phyloP scores from a whole-genome alignment of 352 stramenopile genomes.

The Phytophthora constricta region DNA sequence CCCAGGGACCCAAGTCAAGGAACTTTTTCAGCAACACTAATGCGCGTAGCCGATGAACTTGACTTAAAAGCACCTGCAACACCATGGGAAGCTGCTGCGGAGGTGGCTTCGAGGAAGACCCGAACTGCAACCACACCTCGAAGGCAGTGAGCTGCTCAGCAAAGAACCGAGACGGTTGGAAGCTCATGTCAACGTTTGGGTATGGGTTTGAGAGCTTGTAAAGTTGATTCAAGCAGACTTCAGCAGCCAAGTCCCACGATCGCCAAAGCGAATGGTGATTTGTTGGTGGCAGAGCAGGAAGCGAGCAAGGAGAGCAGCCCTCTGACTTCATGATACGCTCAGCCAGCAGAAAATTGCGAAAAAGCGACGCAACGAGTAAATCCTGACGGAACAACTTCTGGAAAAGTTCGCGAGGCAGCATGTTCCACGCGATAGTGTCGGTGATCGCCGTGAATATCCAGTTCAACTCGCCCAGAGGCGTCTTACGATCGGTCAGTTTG shows the following conservation, averaged over 20 bases:
- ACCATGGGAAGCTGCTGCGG: constrained; percentile 98
- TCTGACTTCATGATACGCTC: constrained; percentile 96
- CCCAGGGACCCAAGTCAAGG: constrained; percentile 94
- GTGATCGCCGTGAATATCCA: constrained; percentile 99
- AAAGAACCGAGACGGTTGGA: constrained; percentile 96
- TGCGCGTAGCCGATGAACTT: constrained; percentile 96
- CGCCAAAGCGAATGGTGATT: constrained; percentile 98
- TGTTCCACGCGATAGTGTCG: constrained; percentile 99
- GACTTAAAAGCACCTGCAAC: constrained; percentile 96
- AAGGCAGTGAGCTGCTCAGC: constrained; percentile 98
- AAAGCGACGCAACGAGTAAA: constrained; percentile 97
- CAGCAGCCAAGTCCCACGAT: constrained; percentile 98
- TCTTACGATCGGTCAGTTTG: constrained; percentile 94
- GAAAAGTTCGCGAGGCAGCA: constrained; percentile 96
- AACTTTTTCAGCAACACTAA: constrained; percentile 96
- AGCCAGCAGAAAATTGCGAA: constrained; percentile 98
- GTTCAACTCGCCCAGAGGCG: constrained; percentile 97
- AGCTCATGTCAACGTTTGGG: constrained; percentile 66
- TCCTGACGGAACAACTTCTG: constrained; percentile 99
- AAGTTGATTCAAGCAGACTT: constrained; percentile 97
- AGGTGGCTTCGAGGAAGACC: constrained; percentile 84
- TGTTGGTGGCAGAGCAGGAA: constrained; percentile 94
- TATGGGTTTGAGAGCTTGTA: constrained; percentile 85
- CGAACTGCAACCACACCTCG: constrained; percentile 99
- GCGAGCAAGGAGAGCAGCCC: constrained; percentile 88